Percentiles rank a stretch among this genome's conserved stretches.
Evolutionary conservation across 2,329 filamentous ascomycete genomes (phyloP).

Genomic region (Neonectria faginata): DNA sequence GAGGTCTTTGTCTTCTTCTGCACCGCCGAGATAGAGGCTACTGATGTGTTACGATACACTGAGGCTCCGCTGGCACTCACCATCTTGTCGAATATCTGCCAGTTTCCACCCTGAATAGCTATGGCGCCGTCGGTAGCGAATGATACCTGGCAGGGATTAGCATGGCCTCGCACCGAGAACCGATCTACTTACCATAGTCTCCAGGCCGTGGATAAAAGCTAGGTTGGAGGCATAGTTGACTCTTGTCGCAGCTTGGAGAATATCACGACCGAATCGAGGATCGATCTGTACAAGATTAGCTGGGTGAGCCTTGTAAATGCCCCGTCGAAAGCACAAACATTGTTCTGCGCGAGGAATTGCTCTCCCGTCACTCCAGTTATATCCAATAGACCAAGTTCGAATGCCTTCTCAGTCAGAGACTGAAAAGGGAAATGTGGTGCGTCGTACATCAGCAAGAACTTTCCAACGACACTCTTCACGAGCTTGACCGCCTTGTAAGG

Average conservation of each 20-base stretch:
- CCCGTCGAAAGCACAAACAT: conserved; percentile 51
- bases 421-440: conserved; percentile 85
- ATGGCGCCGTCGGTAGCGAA: conserved; percentile 90
- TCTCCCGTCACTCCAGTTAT: conserved; percentile 78
- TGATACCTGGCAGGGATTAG: conserved; percentile 68
- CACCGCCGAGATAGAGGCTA: conserved; percentile 68
- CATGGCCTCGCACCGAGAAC: too few relatives aligned
- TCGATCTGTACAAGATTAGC: conserved; percentile 61
- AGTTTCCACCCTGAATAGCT: conserved; percentile 86
- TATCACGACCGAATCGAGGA: conserved; percentile 76
- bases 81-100: conserved; percentile 93
- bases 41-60: conserved; percentile 74
- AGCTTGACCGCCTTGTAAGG: conserved; percentile 79
- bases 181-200: conserved; percentile 74
- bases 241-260: conserved; percentile 90
- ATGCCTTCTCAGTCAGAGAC: conserved; percentile 76
- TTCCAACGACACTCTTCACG: conserved; percentile 76
- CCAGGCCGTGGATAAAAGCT: conserved; percentile 85
- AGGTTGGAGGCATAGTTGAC: conserved; percentile 97
- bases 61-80: conserved; percentile 71
- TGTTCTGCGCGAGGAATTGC: conserved; percentile 76
- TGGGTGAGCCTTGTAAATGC: not conserved
- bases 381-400: conserved; percentile 74
- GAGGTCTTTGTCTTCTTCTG: conserved; percentile 56
- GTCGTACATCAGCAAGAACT: conserved; percentile 85